Percentiles rank a stretch among this genome's conserved stretches.
Evolutionary conservation across 805 yeast genomes (phyloP).

Genomic region (Barnettozyma siamensis): DNA sequence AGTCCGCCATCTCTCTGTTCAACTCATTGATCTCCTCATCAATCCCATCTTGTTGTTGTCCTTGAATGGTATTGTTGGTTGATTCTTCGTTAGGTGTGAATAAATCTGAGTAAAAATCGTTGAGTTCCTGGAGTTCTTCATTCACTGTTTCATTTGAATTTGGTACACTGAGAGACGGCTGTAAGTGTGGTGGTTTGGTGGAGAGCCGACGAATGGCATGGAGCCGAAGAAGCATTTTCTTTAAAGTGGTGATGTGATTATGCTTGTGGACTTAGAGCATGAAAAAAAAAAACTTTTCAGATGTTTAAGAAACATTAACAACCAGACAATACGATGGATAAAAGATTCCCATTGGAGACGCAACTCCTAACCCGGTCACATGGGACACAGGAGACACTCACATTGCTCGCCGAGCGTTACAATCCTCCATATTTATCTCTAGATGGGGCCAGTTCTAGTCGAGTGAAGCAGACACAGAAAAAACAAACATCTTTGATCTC

Average conservation of each 20-base stretch:
- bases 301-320: neutral
- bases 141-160: slow-evolving; percentile 1
- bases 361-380: slow-evolving; percentile 1
- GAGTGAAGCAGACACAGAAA: neutral
- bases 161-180: neutral
- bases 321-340: slow-evolving; percentile 1
- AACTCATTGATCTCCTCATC: slow-evolving; percentile 28
- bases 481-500: neutral
- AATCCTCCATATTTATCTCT: neutral
- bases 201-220: neutral
- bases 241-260: no score
- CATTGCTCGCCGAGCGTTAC: neutral
- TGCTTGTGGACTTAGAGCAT: no score
- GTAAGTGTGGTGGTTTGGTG: slow-evolving; percentile 1
- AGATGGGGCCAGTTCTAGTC: neutral
- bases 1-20: slow-evolving; percentile 28
- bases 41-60: neutral
- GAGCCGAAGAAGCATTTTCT: neutral
- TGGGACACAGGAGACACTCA: neutral
- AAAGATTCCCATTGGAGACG: slow-evolving; percentile 3
- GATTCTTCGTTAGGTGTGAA: no score
- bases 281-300: neutral
- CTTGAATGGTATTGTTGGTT: no score
- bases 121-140: slow-evolving; percentile 27
- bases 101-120: slow-evolving; percentile 30